A percentile compares a stretch with the other conserved stretches of the same genome.
Evolutionary conservation across 2,329 filamentous ascomycete genomes (phyloP).

Genomic region (Colletotrichum lindemuthianum): DNA sequence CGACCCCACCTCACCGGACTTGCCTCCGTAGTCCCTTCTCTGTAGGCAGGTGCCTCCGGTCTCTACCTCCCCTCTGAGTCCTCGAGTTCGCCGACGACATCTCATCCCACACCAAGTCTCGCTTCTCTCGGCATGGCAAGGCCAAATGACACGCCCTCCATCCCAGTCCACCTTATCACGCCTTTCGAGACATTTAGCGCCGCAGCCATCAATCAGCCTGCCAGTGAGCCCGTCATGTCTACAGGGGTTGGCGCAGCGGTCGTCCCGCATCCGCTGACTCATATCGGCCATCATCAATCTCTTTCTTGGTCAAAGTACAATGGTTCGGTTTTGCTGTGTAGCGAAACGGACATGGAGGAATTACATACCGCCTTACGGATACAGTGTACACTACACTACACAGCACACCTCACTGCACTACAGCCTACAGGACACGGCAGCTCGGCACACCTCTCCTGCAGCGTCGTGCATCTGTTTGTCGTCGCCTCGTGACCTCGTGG

Average conservation of each 20-base stretch:
- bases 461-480: background rate
- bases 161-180: too few species aligned
- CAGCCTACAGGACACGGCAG: slow-evolving; percentile 10
- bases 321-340: background rate
- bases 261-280: slow-evolving; percentile 28
- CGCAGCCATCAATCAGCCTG: slow-evolving; percentile 10
- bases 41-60: background rate
- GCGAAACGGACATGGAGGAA: too few species aligned
- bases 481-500: background rate
- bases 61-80: background rate
- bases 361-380: too few species aligned
- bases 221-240: slow-evolving; percentile 19
- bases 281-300: slow-evolving; percentile 8
- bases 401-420: slow-evolving; percentile 2
- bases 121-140: too few species aligned
- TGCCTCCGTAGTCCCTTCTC: background rate
- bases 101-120: background rate
- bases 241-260: slow-evolving; percentile 7
- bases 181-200: background rate
- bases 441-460: slow-evolving; percentile 17
- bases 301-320: slow-evolving; percentile 4
- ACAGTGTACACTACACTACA: too few species aligned
- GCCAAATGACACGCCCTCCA: too few species aligned
- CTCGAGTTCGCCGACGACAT: slow-evolving; percentile 1
- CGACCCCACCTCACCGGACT: slow-evolving; percentile 1